These are phyloP conservation scores for Eimeria tenella DNA, from an alignment of 169 alveolate genomes.

Conservation along the genomic window DNA sequence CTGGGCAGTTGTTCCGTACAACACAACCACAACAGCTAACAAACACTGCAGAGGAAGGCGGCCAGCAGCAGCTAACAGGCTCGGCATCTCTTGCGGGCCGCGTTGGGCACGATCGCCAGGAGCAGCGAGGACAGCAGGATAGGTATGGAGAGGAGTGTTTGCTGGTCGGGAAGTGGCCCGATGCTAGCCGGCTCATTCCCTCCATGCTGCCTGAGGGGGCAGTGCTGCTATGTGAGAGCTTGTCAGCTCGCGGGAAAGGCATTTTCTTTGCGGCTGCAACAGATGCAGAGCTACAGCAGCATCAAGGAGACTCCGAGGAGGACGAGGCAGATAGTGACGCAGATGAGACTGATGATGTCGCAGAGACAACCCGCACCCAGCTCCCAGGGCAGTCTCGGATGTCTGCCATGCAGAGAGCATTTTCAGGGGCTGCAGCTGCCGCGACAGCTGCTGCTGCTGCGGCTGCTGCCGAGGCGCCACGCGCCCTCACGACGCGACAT, in stretches of 20 bases:
- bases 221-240: constrained; percentile 81
- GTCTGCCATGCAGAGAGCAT: constrained; percentile 32
- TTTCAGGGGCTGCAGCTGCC: constrained; percentile 54
- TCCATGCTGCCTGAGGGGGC: constrained; percentile 61
- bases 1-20: neutral
- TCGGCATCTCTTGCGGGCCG: constrained; percentile 3
- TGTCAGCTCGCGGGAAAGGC: constrained; percentile 75
- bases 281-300: constrained; percentile 43
- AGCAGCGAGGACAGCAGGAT: neutral
- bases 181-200: constrained; percentile 38
- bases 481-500: neutral
- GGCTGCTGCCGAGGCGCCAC: constrained; percentile 57
- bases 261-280: constrained; percentile 55
- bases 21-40: neutral
- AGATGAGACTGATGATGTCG: constrained; percentile 17
- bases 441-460: constrained; percentile 53
- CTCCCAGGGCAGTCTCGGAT: constrained; percentile 2
- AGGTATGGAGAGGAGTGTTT: constrained; percentile 24
- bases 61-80: neutral
- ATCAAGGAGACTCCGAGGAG: constrained; percentile 16
- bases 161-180: constrained; percentile 41
- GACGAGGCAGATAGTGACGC: constrained; percentile 23
- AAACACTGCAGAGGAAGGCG: neutral
- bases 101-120: neutral
- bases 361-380: neutral